Conservation (phyloP, 2,329 filamentous ascomycete species). For the Penicillium sp. region DNA sequence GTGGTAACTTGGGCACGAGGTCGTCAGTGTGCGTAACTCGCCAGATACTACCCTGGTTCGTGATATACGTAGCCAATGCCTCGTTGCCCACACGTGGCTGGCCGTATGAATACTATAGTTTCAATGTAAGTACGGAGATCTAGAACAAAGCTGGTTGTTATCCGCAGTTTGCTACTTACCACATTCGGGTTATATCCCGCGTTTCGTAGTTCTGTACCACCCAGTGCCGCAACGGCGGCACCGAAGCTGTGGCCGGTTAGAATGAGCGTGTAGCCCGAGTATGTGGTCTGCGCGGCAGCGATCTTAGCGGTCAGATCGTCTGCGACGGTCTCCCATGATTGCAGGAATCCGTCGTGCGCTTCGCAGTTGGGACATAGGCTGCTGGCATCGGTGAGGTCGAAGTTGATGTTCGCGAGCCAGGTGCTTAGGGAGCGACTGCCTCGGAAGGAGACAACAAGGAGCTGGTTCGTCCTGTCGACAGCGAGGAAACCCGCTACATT, state of each 20-base stretch:
- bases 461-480: slow-evolving; percentile 43
- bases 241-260: slow-evolving; percentile 52
- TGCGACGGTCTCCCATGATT: slow-evolving; percentile 43
- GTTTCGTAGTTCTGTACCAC: slow-evolving; percentile 45
- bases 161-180: slow-evolving; percentile 31
- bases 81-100: slow-evolving; percentile 41
- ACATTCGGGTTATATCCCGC: slow-evolving; percentile 42
- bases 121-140: not conserved
- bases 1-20: slow-evolving; percentile 38
- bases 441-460: slow-evolving; percentile 38
- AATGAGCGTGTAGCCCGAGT: slow-evolving; percentile 45
- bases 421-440: slow-evolving; percentile 32
- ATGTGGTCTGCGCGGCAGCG: slow-evolving; percentile 22
- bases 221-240: slow-evolving; percentile 50
- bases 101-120: slow-evolving; percentile 40
- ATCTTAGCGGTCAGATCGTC: slow-evolving; percentile 40
- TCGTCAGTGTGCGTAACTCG: slow-evolving; percentile 40
- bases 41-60: slow-evolving; percentile 33
- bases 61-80: slow-evolving; percentile 39
- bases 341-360: slow-evolving; percentile 48
- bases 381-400: slow-evolving; percentile 27
- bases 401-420: slow-evolving; percentile 36
- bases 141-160: no score
- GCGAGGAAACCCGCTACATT: slow-evolving; percentile 50
- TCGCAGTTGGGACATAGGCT: slow-evolving; percentile 45